A percentile compares a stretch with the other conserved stretches of the same genome.
phyloP scores from a whole-genome alignment of 2,329 filamentous ascomycete genomes.

The Fusarium algeriense region DNA sequence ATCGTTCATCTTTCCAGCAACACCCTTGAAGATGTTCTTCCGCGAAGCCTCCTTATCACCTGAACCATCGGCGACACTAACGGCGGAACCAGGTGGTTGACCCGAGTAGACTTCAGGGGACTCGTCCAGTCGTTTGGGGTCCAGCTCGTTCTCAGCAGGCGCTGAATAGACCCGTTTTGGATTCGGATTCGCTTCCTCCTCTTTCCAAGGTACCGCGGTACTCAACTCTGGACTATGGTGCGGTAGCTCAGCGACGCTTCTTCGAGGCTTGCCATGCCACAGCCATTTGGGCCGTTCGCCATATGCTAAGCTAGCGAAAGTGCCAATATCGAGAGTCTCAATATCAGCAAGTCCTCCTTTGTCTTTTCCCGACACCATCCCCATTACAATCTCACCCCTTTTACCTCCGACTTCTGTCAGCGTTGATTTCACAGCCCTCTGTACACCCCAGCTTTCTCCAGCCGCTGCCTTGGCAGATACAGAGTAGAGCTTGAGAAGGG shows the following conservation, averaged over 20 bases:
- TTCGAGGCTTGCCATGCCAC: conserved; percentile 90
- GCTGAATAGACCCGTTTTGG: conserved; percentile 64
- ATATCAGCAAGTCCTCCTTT: conserved; percentile 92
- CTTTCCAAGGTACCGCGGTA: conserved; percentile 66
- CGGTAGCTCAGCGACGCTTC: conserved; percentile 63
- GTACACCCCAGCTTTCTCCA: conserved; percentile 91
- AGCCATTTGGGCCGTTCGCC: conserved; percentile 93
- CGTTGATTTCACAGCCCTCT: conserved; percentile 93
- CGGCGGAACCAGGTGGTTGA: conserved; percentile 59
- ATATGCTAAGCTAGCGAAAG: conserved; percentile 80
- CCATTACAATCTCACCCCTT: conserved; percentile 92
- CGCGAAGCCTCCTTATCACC: conserved; percentile 70
- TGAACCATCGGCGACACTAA: conserved; percentile 61
- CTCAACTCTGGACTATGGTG: conserved; percentile 61
- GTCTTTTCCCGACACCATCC: conserved; percentile 89
- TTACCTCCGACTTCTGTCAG: conserved; percentile 94
- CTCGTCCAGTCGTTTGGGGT: conserved; percentile 61
- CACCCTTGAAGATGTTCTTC: conserved; percentile 80
- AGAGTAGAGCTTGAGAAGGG: conserved; percentile 82
- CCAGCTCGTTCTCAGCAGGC: conserved; percentile 65
- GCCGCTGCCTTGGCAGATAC: conserved; percentile 91
- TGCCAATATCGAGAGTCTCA: conserved; percentile 90
- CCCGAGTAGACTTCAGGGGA: conserved; percentile 58
- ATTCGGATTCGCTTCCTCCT: conserved; percentile 57
- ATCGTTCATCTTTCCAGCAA: conserved; percentile 82